phyloP scores from a whole-genome alignment of 2,329 filamentous ascomycete genomes.

The Pezicula rhizophila region DNA sequence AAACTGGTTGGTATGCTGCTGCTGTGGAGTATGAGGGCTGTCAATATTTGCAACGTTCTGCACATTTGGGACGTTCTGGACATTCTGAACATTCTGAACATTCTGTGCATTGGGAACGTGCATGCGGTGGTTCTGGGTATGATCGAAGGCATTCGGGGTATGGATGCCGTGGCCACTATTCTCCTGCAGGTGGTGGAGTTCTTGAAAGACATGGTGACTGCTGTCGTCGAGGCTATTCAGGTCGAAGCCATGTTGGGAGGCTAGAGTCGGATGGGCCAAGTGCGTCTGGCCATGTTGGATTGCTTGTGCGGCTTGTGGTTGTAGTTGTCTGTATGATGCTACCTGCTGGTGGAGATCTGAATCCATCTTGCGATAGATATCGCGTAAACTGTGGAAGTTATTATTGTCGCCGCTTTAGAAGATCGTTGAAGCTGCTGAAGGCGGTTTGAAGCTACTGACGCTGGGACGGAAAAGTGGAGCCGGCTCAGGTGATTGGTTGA shows the following conservation, averaged over 20 bases:
- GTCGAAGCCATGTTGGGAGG: conserved; percentile 31
- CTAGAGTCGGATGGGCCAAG: conserved; percentile 25
- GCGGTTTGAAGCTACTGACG: too few relatives aligned
- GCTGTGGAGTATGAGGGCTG: conserved; percentile 27
- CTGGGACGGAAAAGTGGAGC: too few relatives aligned
- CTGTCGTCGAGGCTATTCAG: conserved; percentile 35
- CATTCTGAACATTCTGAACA: conserved; percentile 9
- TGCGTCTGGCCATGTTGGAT: conserved; percentile 27
- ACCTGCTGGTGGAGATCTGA: conserved; percentile 26
- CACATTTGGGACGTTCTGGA: too few relatives aligned
- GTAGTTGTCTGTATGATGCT: conserved; percentile 23
- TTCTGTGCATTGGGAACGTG: conserved; percentile 21
- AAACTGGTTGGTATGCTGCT: conserved; percentile 37
- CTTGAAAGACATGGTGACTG: conserved; percentile 30
- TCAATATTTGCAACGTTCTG: conserved; percentile 4
- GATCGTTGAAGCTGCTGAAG: too few relatives aligned
- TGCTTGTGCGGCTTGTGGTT: conserved; percentile 26
- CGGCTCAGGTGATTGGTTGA: too few relatives aligned
- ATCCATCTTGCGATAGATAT: conserved; percentile 12
- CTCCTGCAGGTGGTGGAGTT: conserved; percentile 30
- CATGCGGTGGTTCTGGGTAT: conserved; percentile 25
- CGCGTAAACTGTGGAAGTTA: neutral
- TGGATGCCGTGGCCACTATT: conserved; percentile 28
- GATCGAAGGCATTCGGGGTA: conserved; percentile 28
- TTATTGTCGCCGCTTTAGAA: too few relatives aligned